These are phyloP conservation scores for Trypethelium eluteriae DNA, from an alignment of 495 filamentous ascomycete species.

Conservation along the genomic window DNA sequence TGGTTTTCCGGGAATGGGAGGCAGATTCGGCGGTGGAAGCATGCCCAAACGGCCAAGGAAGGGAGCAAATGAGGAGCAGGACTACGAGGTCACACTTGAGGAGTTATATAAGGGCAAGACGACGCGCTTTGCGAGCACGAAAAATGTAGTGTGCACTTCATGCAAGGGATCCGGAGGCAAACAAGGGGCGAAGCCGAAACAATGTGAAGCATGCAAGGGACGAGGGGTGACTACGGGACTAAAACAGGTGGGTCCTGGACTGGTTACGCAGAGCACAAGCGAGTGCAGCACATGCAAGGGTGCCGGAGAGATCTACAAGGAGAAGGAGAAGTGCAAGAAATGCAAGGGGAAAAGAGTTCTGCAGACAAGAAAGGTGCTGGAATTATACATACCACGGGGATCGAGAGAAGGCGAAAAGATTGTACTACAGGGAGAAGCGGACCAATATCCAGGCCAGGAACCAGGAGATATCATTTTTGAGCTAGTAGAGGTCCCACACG, in stretches of 20 bases:
- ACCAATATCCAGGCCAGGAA: conserved; percentile 82
- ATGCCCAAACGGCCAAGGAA: conserved; percentile 47
- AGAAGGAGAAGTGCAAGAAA: conserved; percentile 96
- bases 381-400: conserved; percentile 91
- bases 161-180: conserved; percentile 91
- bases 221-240: conserved; percentile 60
- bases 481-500: conserved; percentile 72
- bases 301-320: conserved; percentile 73
- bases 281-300: conserved; percentile 73
- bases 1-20: conserved; percentile 47
- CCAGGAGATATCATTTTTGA: conserved; percentile 91
- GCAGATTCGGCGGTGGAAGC: conserved; percentile 37
- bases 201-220: conserved; percentile 77
- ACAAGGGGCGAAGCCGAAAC: conserved; percentile 77
- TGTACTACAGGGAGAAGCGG: conserved; percentile 85
- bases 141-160: conserved; percentile 76
- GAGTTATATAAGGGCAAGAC: conserved; percentile 98
- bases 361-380: conserved; percentile 82
- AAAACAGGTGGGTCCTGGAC: conserved; percentile 68
- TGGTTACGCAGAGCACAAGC: conserved; percentile 67
- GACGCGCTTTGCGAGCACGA: conserved; percentile 85
- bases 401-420: conserved; percentile 82
- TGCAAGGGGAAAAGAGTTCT: conserved; percentile 83
- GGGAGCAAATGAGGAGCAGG: conserved; percentile 77
- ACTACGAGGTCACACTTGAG: conserved; percentile 82